Evolutionary conservation across 1,284 basidiomycete species (phyloP).

Genomic region (Mycosarcoma maydis): DNA sequence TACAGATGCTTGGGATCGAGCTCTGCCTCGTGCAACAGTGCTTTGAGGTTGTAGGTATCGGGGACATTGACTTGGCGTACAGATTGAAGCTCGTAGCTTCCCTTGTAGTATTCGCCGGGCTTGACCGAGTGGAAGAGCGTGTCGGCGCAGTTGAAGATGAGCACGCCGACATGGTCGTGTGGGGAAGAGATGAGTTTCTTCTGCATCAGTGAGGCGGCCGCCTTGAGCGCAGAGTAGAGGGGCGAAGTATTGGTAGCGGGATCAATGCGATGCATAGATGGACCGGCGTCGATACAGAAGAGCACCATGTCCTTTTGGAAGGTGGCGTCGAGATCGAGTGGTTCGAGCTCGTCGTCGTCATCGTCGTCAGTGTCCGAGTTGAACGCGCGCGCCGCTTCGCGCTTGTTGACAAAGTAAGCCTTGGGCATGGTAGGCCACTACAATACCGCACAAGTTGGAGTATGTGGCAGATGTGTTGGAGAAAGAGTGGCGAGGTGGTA

Average conservation of each 20-base stretch:
- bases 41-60: slow-evolving; percentile 64
- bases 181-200: slow-evolving; percentile 88
- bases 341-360: slow-evolving; percentile 42
- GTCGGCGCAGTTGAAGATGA: slow-evolving; percentile 88
- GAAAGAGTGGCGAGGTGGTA: too few species aligned
- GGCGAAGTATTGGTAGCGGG: slow-evolving; percentile 58
- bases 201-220: slow-evolving; percentile 84
- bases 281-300: slow-evolving; percentile 91
- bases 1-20: slow-evolving; percentile 60
- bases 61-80: slow-evolving; percentile 82
- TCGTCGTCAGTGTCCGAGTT: slow-evolving; percentile 32
- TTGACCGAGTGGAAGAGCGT: slow-evolving; percentile 48
- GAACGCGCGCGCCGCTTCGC: slow-evolving; percentile 41
- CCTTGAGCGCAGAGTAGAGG: slow-evolving; percentile 76
- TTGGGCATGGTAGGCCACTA: slow-evolving; percentile 33
- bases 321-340: slow-evolving; percentile 43
- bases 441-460: too few species aligned
- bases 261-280: slow-evolving; percentile 77
- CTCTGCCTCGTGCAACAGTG: slow-evolving; percentile 72
- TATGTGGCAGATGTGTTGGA: too few species aligned
- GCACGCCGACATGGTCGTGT: slow-evolving; percentile 84
- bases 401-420: slow-evolving; percentile 47
- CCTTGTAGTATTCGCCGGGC: slow-evolving; percentile 72
- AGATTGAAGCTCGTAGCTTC: slow-evolving; percentile 79
- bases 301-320: slow-evolving; percentile 68